phyloP scores from a whole-genome alignment of 805 yeast species.

The Torulaspora microellipsoides region DNA sequence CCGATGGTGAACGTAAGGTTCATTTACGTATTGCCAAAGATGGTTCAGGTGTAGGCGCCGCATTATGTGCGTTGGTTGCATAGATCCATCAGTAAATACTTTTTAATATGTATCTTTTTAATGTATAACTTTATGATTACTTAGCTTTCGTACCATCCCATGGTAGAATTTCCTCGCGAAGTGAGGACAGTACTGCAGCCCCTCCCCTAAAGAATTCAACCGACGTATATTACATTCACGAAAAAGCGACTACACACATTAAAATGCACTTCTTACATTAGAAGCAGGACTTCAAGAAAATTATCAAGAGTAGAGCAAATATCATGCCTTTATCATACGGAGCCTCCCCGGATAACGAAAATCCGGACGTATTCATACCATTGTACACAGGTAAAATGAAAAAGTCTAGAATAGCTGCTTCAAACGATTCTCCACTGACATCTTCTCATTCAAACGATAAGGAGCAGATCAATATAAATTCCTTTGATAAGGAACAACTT shows the following conservation, averaged over 20 bases:
- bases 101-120: neutral
- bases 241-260: too few species aligned
- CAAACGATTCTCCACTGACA: conserved; percentile 2
- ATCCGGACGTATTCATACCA: conserved; percentile 14
- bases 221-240: too few species aligned
- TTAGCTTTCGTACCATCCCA: too few species aligned
- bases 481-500: conserved; percentile 36
- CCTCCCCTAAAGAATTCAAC: too few species aligned
- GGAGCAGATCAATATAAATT: conserved; percentile 3
- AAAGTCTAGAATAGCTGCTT: conserved; percentile 6
- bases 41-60: conserved; percentile 97
- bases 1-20: conserved; percentile 69
- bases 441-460: neutral
- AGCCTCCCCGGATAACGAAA: conserved; percentile 7
- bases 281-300: too few species aligned
- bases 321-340: conserved; percentile 13
- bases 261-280: too few species aligned
- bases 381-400: conserved; percentile 10
- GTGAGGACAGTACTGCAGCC: too few species aligned
- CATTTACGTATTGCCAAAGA: conserved; percentile 83
- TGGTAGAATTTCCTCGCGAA: too few species aligned
- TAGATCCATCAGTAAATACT: conserved; percentile 1
- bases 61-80: conserved; percentile 68
- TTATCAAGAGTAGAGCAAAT: too few species aligned
- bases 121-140: too few species aligned